Evolutionary conservation across 116 monocot genomes (phyloP), one percentile per base, ranked within the genome.

Genomic region (Papilionanthe hybrid): DNA sequence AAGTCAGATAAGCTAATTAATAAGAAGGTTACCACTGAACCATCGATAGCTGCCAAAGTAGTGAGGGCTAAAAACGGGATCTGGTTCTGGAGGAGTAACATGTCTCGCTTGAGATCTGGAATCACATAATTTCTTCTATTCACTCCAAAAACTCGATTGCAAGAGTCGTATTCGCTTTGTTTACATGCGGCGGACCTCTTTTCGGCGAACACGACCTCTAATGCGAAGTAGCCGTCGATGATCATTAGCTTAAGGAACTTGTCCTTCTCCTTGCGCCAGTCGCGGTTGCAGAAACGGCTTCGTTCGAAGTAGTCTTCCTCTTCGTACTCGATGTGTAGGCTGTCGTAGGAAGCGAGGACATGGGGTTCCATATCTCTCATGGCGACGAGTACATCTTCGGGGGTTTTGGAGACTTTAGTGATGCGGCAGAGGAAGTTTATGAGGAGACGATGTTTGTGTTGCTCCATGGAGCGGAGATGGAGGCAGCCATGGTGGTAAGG

Each of bases 401-500:
- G 72, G 30, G 32, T 18, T 19, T 72, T 72, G 37, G 32, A 72
- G 5, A 17, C 8, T 5, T 75, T 55, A 11, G 28, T 4, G 50
- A 57, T 60, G 32, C 23, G 13, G 56, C 20, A 18, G 56, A 56
- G 56, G 20, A 56, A 56, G 19, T 56, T 15, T 0, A 56, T 56
- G 13, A 56, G 13, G 15, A 25, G 56, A 9, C 30, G 77, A 43
- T 69, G 55, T 27, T 81, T 81, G 29, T 48, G 77, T n/a, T 41
- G 9, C 42, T 80, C 77, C 84, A 81, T 85, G 82, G 77, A 7
- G 0, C 45, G 10, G 45, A 45, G 45, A 45, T 45, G 45, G 45
- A 7, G 45, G 45, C 45, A 45, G 76, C 69, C 77, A 82, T 8
- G 69, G 82, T 77, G 71, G 77, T 68, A 32, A 82, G 45, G 45